These are phyloP conservation scores for Septoria linicola DNA, from an alignment of 2,329 filamentous ascomycete species.

Conservation along the genomic window DNA sequence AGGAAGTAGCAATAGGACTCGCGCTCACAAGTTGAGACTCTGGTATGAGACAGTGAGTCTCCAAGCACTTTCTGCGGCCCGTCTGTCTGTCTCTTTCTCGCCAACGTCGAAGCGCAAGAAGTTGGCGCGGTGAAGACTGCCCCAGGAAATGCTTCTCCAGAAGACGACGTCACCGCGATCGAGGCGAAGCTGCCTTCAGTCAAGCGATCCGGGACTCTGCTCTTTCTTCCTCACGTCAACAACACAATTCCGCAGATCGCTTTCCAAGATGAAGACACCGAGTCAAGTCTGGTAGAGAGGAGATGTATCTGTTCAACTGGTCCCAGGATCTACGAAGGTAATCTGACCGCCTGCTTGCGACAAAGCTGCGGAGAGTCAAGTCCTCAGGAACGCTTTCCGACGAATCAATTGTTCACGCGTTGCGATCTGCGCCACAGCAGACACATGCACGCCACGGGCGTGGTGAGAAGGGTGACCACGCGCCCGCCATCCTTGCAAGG, in stretches of 20 bases:
- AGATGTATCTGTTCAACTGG: neutral
- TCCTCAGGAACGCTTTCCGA: slow-evolving; percentile 1
- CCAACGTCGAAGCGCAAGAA: neutral
- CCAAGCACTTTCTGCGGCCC: no score
- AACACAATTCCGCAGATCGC: no score
- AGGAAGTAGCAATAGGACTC: no score
- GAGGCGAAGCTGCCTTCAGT: neutral
- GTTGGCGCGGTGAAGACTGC: neutral
- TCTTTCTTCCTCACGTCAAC: no score
- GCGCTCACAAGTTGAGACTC: no score
- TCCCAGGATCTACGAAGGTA: neutral
- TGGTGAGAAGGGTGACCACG: neutral
- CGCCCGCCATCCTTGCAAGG: slow-evolving; percentile 1
- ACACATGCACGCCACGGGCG: neutral
- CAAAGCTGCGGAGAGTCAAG: no score
- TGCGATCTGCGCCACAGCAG: slow-evolving; percentile 4
- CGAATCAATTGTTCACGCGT: slow-evolving; percentile 12
- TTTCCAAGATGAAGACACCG: neutral
- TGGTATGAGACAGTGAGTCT: no score
- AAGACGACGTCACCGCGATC: neutral
- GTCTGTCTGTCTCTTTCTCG: neutral
- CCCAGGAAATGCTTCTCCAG: neutral
- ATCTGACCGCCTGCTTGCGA: slow-evolving; percentile 8
- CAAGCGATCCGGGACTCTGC: no score
- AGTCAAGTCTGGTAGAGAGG: neutral